A percentile compares a stretch with the other conserved stretches of the same genome.
These are phyloP conservation scores for Glaciozyma antarctica DNA, from an alignment of 768 basidiomycete species.

Conservation along the genomic window DNA sequence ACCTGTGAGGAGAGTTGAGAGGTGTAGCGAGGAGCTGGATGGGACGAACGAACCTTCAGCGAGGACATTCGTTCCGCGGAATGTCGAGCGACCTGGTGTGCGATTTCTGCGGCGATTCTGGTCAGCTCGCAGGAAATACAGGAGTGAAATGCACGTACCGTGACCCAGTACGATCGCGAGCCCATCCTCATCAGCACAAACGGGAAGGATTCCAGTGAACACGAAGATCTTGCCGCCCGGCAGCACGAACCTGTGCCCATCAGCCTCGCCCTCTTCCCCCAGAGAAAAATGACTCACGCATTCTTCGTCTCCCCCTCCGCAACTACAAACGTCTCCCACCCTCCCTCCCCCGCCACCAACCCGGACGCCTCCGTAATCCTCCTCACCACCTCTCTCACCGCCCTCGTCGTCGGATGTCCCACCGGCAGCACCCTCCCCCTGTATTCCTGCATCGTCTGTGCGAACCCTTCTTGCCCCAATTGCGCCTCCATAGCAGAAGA, in stretches of 20 bases:
- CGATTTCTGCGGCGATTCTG: constrained; percentile 21
- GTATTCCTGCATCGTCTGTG: constrained; percentile 50
- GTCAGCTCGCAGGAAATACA: constrained; percentile 43
- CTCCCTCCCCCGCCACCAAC: constrained; percentile 48
- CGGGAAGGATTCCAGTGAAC: constrained; percentile 76
- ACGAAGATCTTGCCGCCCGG: constrained; percentile 65
- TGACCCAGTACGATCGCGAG: constrained; percentile 77
- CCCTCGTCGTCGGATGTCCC: constrained; percentile 54
- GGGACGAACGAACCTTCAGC: constrained; percentile 37
- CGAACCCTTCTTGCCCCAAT: constrained; percentile 42
- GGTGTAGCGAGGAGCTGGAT: no score
- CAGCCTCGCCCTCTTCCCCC: background rate
- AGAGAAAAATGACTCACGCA: constrained; percentile 1
- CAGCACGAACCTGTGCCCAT: constrained; percentile 39
- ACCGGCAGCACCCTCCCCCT: constrained; percentile 53
- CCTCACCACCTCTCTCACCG: constrained; percentile 61
- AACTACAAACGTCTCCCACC: constrained; percentile 20
- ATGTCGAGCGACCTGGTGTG: constrained; percentile 43
- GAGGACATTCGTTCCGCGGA: constrained; percentile 42
- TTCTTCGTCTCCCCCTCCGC: constrained; percentile 21
- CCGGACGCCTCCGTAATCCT: constrained; percentile 62
- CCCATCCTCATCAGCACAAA: constrained; percentile 67
- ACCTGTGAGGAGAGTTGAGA: background rate
- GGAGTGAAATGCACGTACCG: constrained; percentile 46
- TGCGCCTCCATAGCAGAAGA: constrained; percentile 51